Base-by-base conservation (phyloP, 2,329 filamentous ascomycete genomes). In the Clarireedia sp. region DNA sequence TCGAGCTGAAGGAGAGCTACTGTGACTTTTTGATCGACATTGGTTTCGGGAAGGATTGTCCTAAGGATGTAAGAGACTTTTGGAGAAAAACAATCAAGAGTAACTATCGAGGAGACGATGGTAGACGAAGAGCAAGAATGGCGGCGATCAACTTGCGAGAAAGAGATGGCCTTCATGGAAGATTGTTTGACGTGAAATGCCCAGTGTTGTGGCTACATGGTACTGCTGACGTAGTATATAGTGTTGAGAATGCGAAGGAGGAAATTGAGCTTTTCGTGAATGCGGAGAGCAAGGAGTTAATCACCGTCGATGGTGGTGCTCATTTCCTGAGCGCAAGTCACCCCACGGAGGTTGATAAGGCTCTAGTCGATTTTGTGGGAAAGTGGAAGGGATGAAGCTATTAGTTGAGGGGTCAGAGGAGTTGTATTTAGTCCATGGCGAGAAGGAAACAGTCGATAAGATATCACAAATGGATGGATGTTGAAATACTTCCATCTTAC, bases 201-300 rank as follows among this genome's bases (percentile, higher is more conserved):
- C 77, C 77, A 2, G 74, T 80, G 8, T 71, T 75, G 54, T 80
- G 77, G 78, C 24, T 58, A 17, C 52, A 59, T 23, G 76, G 76
- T 16, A 72, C 72, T 2, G 69, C 70, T 2, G 77, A 80, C 59
- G 68, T 68, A 0, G 72, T 75, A 0, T 80, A 72, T 60, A 68
- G 72, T 3, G 65, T 66, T 1, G 63, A 58, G 2, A 64, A 76
- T 17, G 72, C 75, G 0, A 60, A 65, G 9, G 75, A 79, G 63
- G 75, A 80, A 26, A 77, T 79, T 59, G 72, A 77, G 65, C 65
- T 77, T 7, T 79, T 80, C 60, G 77, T 72, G 0, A 69, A 69
- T 0, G 71, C 76, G 3, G 69, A 70, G 8, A 73, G 77, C 59
- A 72, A 72, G 5, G 75, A 71, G 5, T 58, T 79, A 26, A 69